Percentiles rank a stretch among this genome's conserved stretches.
Conservation (phyloP, 352 stramenopile genomes). For the Pythium utonaiense region DNA sequence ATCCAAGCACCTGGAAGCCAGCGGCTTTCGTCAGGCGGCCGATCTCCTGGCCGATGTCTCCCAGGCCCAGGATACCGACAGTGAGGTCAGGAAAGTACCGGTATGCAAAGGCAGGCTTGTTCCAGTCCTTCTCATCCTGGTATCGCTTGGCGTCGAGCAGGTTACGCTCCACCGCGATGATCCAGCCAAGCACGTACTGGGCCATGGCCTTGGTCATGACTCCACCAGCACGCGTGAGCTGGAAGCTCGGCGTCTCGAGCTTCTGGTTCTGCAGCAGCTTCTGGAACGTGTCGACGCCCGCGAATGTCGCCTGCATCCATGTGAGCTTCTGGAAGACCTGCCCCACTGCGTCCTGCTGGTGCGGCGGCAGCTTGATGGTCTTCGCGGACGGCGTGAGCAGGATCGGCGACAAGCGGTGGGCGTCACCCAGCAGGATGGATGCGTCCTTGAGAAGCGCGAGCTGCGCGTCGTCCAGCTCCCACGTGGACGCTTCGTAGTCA, state of each 20-base stretch:
- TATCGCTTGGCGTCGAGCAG: constrained; percentile 44
- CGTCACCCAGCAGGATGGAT: constrained; percentile 46
- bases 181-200: constrained; percentile 68
- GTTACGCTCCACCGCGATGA: constrained; percentile 60
- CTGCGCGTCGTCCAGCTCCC: constrained; percentile 35
- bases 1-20: constrained; percentile 59
- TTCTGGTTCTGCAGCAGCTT: constrained; percentile 23
- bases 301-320: constrained; percentile 67
- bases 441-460: constrained; percentile 36
- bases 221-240: constrained; percentile 51
- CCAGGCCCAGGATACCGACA: constrained; percentile 55
- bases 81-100: constrained; percentile 46
- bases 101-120: constrained; percentile 34
- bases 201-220: constrained; percentile 55
- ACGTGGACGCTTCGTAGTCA: constrained; percentile 12
- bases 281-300: constrained; percentile 52
- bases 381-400: constrained; percentile 27
- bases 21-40: constrained; percentile 42
- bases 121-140: constrained; percentile 39
- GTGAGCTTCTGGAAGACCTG: constrained; percentile 37
- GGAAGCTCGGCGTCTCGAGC: constrained; percentile 27
- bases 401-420: constrained; percentile 37
- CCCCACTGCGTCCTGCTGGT: constrained; percentile 20
- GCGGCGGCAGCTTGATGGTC: constrained; percentile 7
- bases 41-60: constrained; percentile 59